phyloP scores from a whole-genome alignment of 1,139 yeast species.

The Debaryomyces udenii region DNA sequence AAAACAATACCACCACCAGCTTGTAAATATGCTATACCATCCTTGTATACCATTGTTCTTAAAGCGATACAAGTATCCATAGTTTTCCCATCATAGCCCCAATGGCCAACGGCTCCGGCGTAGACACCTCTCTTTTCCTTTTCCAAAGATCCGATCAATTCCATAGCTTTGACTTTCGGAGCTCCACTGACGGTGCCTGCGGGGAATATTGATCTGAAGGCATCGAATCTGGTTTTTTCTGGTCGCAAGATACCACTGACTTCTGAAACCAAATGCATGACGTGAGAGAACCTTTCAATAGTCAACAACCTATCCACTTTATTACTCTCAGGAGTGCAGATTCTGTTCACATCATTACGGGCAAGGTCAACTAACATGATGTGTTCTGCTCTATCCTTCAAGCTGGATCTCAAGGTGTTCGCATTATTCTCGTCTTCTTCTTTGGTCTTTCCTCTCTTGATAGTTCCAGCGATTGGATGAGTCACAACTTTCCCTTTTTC shows the following conservation, averaged over 20 bases:
- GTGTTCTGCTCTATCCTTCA: conserved; percentile 96
- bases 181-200: conserved; percentile 99
- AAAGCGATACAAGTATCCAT: conserved; percentile 98
- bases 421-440: conserved; percentile 92
- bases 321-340: conserved; percentile 86
- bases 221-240: conserved; percentile 90
- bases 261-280: conserved; percentile 93
- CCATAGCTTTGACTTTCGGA: conserved; percentile 97
- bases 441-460: conserved; percentile 82
- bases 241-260: conserved; percentile 87
- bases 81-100: conserved; percentile 90
- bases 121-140: conserved; percentile 92
- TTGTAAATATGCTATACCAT: conserved; percentile 88
- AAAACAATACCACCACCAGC: conserved; percentile 98
- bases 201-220: conserved; percentile 95
- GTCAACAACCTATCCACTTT: conserved; percentile 85
- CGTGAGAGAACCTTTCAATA: conserved; percentile 95
- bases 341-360: conserved; percentile 89
- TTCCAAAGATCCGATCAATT: conserved; percentile 85
- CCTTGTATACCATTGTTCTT: conserved; percentile 93
- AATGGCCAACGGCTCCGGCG: conserved; percentile 99
- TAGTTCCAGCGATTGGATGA: conserved; percentile 98
- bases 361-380: conserved; percentile 98
- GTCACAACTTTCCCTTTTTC: conserved; percentile 73
- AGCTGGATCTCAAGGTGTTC: conserved; percentile 67